Evolutionary conservation across 1,284 basidiomycete species (phyloP).

Genomic region (Moesziomyces sp.): DNA sequence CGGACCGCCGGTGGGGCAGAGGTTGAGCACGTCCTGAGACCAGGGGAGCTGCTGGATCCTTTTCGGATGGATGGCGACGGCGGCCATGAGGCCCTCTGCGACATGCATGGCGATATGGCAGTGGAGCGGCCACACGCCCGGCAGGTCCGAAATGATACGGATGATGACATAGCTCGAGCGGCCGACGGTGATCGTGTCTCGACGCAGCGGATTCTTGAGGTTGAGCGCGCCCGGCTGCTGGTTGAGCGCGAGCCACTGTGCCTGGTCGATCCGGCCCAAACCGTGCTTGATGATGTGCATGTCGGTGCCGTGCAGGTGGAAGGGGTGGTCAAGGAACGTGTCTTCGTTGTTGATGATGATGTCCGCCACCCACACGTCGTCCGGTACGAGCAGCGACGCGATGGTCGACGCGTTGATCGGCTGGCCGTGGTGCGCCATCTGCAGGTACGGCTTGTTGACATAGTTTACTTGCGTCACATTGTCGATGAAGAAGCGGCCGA

Average conservation of each 20-base stretch:
- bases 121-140: slow-evolving; percentile 54
- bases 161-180: slow-evolving; percentile 54
- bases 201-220: slow-evolving; percentile 66
- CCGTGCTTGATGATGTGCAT: slow-evolving; percentile 66
- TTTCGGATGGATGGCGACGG: slow-evolving; percentile 56
- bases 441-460: slow-evolving; percentile 58
- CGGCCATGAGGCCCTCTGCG: slow-evolving; percentile 54
- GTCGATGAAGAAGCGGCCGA: slow-evolving; percentile 51
- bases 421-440: slow-evolving; percentile 31
- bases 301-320: slow-evolving; percentile 51
- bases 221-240: slow-evolving; percentile 38
- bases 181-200: slow-evolving; percentile 68
- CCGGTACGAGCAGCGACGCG: slow-evolving; percentile 31
- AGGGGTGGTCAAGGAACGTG: slow-evolving; percentile 64
- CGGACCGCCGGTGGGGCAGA: slow-evolving; percentile 23
- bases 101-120: slow-evolving; percentile 60
- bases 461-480: slow-evolving; percentile 51
- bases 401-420: slow-evolving; percentile 34
- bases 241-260: slow-evolving; percentile 28
- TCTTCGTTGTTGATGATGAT: slow-evolving; percentile 68
- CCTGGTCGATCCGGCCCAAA: slow-evolving; percentile 51
- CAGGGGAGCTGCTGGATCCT: slow-evolving; percentile 41
- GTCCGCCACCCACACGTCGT: slow-evolving; percentile 51
- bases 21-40: slow-evolving; percentile 40
- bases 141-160: slow-evolving; percentile 48